Percentiles rank a stretch among this genome's conserved stretches.
Evolutionary conservation across 495 filamentous ascomycete species (phyloP).

Genomic region (Thozetella sp.): DNA sequence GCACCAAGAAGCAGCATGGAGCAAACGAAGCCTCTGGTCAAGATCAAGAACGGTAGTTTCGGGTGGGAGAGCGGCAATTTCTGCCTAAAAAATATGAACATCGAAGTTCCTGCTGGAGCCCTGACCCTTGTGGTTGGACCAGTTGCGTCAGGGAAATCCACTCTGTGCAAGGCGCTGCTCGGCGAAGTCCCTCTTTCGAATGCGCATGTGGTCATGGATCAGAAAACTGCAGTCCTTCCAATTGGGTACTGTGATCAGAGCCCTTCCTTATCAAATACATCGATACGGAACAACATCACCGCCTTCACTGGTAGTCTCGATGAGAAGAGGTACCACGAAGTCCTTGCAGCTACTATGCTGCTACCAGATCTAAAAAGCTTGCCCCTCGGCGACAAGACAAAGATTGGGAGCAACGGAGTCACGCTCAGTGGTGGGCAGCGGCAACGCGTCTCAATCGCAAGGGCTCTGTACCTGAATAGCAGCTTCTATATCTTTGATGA

Average conservation of each 20-base stretch:
- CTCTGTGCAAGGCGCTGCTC: slow-evolving; percentile 46
- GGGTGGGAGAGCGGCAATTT: slow-evolving; percentile 41
- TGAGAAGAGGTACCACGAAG: slow-evolving; percentile 59
- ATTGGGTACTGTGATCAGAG: slow-evolving; percentile 41
- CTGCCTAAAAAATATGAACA: slow-evolving; percentile 32
- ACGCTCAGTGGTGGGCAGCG: slow-evolving; percentile 65
- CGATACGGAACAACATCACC: slow-evolving; percentile 59
- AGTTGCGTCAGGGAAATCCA: slow-evolving; percentile 53
- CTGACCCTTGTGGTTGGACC: slow-evolving; percentile 45
- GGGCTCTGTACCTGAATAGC: slow-evolving; percentile 7
- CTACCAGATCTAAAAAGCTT: slow-evolving; percentile 54
- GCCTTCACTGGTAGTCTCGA: slow-evolving; percentile 52
- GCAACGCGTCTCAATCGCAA: slow-evolving; percentile 45
- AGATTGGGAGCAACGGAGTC: slow-evolving; percentile 61
- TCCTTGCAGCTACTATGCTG: slow-evolving; percentile 67
- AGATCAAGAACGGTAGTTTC: slow-evolving; percentile 36
- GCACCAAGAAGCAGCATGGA: slow-evolving; percentile 5
- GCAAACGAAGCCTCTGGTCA: background rate
- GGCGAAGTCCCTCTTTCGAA: slow-evolving; percentile 41
- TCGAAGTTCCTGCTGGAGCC: slow-evolving; percentile 26
- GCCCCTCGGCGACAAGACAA: slow-evolving; percentile 54
- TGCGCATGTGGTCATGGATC: slow-evolving; percentile 16
- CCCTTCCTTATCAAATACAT: slow-evolving; percentile 58
- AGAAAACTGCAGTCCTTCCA: background rate
- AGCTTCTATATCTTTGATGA: slow-evolving; percentile 11